These are phyloP conservation scores for Auricularia heimuer DNA, from an alignment of 768 basidiomycete genomes.

Conservation along the genomic window DNA sequence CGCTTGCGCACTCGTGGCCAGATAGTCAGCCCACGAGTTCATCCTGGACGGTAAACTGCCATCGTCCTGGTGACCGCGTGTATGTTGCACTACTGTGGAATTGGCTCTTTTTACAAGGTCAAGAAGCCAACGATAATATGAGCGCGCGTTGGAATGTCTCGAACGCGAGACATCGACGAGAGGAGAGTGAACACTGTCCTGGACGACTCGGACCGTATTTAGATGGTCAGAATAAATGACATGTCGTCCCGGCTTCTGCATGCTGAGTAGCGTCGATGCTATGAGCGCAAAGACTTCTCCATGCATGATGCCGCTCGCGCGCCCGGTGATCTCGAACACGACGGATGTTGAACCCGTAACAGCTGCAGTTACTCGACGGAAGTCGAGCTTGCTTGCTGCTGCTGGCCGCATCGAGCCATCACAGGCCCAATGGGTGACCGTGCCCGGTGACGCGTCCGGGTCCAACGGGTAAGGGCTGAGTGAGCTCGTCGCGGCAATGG, in stretches of 20 bases:
- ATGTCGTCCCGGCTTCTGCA: too few species aligned
- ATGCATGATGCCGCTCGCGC: neutral
- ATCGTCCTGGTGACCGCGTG: neutral
- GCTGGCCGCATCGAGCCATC: neutral
- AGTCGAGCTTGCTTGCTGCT: neutral
- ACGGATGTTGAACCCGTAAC: neutral
- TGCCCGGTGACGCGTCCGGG: neutral
- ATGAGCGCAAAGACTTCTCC: neutral
- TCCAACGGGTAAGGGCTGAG: neutral
- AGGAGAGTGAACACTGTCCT: neutral
- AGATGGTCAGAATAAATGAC: neutral
- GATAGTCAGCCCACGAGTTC: neutral
- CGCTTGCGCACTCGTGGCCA: neutral
- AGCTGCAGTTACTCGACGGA: neutral
- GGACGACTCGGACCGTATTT: neutral
- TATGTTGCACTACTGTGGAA: neutral
- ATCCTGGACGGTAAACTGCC: neutral
- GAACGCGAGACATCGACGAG: too few species aligned
- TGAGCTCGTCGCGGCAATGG: neutral
- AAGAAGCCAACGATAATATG: neutral
- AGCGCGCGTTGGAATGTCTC: neutral
- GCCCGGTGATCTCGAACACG: neutral
- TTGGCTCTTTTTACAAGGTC: too few species aligned
- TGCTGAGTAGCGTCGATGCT: neutral
- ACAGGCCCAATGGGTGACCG: neutral